These are phyloP conservation scores for Backusella tuberculispora DNA, from an alignment of 192 early-diverging fungal genomes.

Conservation along the genomic window DNA sequence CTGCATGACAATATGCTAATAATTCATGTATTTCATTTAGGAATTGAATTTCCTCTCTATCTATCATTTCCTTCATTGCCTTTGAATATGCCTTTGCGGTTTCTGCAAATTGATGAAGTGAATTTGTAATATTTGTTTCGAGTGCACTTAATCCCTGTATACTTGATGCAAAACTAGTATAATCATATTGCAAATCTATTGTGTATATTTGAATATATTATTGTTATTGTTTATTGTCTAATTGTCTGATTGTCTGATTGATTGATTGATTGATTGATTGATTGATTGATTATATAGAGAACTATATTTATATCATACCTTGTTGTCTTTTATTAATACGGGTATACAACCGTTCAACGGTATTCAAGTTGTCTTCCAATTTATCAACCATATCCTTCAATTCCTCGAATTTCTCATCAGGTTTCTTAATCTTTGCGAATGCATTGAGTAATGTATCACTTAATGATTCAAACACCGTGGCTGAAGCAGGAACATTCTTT, in stretches of 20 bases:
- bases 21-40: constrained; percentile 85
- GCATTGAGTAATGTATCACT: constrained; percentile 87
- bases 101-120: constrained; percentile 76
- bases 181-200: constrained; percentile 77
- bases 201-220: neutral
- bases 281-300: neutral
- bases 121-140: constrained; percentile 84
- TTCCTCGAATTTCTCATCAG: constrained; percentile 83
- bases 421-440: constrained; percentile 88
- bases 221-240: neutral
- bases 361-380: constrained; percentile 83
- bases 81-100: constrained; percentile 70
- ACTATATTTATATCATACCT: constrained; percentile 38
- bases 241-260: no score
- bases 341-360: constrained; percentile 84
- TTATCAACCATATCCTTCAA: constrained; percentile 83
- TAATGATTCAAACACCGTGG: constrained; percentile 78
- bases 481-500: constrained; percentile 49
- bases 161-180: constrained; percentile 78
- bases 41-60: constrained; percentile 68
- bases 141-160: constrained; percentile 77
- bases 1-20: constrained; percentile 77
- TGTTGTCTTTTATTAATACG: constrained; percentile 76
- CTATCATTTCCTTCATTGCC: constrained; percentile 72
- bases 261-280: no score